Conservation (phyloP, 176 grass and related monocot species). For the Alloteropsis semialata region DNA sequence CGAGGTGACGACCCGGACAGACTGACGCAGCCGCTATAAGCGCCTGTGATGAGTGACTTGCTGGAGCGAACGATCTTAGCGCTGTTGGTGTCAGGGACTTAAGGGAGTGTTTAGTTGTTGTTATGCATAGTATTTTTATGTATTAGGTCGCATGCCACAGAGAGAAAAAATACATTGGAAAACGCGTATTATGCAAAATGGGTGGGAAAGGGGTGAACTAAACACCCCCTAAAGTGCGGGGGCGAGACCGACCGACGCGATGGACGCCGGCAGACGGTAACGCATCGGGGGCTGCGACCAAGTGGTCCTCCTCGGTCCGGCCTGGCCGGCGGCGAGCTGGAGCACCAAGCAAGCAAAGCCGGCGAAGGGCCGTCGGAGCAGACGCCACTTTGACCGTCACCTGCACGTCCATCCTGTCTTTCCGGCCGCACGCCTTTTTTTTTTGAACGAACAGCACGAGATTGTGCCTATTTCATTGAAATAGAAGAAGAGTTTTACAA, state of each 20-base stretch:
- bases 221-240: neutral
- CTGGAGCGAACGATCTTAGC: neutral
- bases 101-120: too few relatives aligned
- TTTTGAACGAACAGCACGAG: too few relatives aligned
- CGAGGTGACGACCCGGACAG: too few relatives aligned
- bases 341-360: neutral
- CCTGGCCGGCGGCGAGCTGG: slow-evolving; percentile 18
- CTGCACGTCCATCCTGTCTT: neutral
- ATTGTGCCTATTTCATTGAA: too few relatives aligned
- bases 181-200: too few relatives aligned
- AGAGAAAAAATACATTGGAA: too few relatives aligned
- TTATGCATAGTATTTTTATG: too few relatives aligned
- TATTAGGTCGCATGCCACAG: too few relatives aligned
- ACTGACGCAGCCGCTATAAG: too few relatives aligned
- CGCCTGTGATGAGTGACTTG: neutral
- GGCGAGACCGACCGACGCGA: slow-evolving; percentile 37
- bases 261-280: slow-evolving; percentile 20
- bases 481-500: too few relatives aligned
- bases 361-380: neutral
- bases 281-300: neutral
- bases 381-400: slow-evolving; percentile 37
- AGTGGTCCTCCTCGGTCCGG: slow-evolving; percentile 26
- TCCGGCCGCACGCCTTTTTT: neutral
- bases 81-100: slow-evolving; percentile 12
- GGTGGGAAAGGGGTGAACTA: too few relatives aligned